These are phyloP conservation scores for Domatiomyces catenatus DNA, from an alignment of 2,329 filamentous ascomycete species.

Conservation along the genomic window DNA sequence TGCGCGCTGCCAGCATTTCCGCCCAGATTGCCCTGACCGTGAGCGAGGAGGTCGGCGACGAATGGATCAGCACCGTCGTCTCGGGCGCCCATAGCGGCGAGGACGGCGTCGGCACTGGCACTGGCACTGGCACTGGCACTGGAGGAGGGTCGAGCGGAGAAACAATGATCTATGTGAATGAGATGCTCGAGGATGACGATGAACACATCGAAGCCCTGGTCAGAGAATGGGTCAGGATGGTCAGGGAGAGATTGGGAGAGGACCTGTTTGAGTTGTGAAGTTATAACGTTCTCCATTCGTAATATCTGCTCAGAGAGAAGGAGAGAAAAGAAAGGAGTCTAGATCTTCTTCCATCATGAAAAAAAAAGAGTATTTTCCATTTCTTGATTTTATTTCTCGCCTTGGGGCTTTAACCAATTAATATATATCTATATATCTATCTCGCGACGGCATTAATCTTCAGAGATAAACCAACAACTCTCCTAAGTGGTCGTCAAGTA, in stretches of 20 bases:
- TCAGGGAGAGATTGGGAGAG: constrained; percentile 81
- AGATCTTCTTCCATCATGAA: no score
- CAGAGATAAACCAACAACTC: background rate
- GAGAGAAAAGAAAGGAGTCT: no score
- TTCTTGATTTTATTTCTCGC: no score
- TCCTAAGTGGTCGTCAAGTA: background rate
- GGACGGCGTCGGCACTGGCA: background rate
- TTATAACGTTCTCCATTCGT: no score
- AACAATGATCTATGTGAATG: constrained; percentile 92
- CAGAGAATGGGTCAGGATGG: constrained; percentile 73
- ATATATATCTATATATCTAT: no score
- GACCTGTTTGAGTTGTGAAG: constrained; percentile 28
- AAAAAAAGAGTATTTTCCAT: no score
- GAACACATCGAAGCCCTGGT: constrained; percentile 84
- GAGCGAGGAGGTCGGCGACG: constrained; percentile 54
- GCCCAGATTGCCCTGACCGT: constrained; percentile 68
- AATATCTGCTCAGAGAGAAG: no score
- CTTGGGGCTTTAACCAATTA: no score
- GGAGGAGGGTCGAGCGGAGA: constrained; percentile 33
- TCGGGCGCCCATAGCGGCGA: constrained; percentile 6
- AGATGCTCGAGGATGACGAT: constrained; percentile 91
- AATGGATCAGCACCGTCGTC: constrained; percentile 54
- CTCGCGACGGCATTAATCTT: background rate
- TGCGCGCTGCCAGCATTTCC: constrained; percentile 67
- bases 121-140: no score